Percentiles rank a stretch among this genome's conserved stretches.
Conservation (phyloP, 2,329 filamentous ascomycete genomes). For the Capronia americana region DNA sequence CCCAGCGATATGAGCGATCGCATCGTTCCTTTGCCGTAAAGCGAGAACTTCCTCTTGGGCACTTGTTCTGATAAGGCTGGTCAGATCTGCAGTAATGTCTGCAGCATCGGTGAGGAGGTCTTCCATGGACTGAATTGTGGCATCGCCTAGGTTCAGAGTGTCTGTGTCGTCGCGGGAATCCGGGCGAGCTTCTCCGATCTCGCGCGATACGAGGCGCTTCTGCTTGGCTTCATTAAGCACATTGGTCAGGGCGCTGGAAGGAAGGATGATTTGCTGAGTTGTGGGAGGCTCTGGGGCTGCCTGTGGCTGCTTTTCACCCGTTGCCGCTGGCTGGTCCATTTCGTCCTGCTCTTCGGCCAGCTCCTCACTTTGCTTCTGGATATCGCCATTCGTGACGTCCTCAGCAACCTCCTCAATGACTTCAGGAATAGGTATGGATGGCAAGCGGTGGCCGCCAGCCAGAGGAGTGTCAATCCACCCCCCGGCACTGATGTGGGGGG, state of each 20-base stretch:
- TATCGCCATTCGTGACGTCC: constrained; percentile 31
- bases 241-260: constrained; percentile 51
- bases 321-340: neutral
- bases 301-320: constrained; percentile 15
- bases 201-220: constrained; percentile 24
- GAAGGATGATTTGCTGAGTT: constrained; percentile 47
- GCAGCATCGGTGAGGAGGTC: constrained; percentile 45
- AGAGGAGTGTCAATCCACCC: constrained; percentile 41
- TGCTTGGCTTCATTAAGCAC: constrained; percentile 51
- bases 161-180: constrained; percentile 37
- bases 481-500: constrained; percentile 40
- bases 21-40: constrained; percentile 20
- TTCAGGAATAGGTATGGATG: constrained; percentile 28
- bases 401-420: constrained; percentile 40
- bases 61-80: constrained; percentile 40
- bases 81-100: constrained; percentile 36
- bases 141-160: constrained; percentile 49
- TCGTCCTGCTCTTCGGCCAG: constrained; percentile 1
- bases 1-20: constrained; percentile 25
- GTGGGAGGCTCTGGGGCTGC: constrained; percentile 33
- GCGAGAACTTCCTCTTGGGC: constrained; percentile 40
- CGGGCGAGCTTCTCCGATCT: constrained; percentile 22
- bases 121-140: constrained; percentile 54
- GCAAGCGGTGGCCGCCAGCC: constrained; percentile 18
- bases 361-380: constrained; percentile 1